phyloP scores from a whole-genome alignment of 1,284 basidiomycete species.

The Ganoderma lucidum region DNA sequence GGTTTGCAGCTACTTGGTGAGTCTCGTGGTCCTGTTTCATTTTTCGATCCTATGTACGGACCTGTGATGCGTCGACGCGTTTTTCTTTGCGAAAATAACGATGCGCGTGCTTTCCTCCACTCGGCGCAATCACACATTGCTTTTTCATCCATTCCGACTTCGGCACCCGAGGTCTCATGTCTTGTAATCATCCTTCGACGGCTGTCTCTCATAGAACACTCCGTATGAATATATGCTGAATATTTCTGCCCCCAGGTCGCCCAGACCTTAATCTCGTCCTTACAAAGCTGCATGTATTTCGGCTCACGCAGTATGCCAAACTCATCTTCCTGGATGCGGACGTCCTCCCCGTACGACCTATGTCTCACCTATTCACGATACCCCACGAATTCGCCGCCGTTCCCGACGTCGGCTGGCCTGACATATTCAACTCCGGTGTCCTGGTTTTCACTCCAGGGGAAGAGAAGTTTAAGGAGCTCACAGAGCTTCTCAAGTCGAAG shows the following conservation, averaged over 20 bases:
- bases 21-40: slow-evolving; percentile 37
- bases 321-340: slow-evolving; percentile 97
- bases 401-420: slow-evolving; percentile 98
- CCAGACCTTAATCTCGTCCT: slow-evolving; percentile 92
- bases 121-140: not conserved
- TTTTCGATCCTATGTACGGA: not conserved
- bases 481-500: slow-evolving; percentile 71
- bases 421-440: slow-evolving; percentile 98
- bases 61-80: not conserved
- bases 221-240: slow-evolving; percentile 1
- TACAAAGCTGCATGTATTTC: slow-evolving; percentile 96
- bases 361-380: slow-evolving; percentile 88
- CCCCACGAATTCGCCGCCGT: slow-evolving; percentile 86
- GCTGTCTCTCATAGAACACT: not conserved
- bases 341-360: slow-evolving; percentile 86
- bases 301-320: slow-evolving; percentile 87
- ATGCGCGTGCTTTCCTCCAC: not conserved
- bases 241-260: slow-evolving; percentile 68
- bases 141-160: not conserved
- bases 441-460: slow-evolving; percentile 87
- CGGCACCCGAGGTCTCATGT: too few species aligned
- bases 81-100: not conserved
- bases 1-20: slow-evolving; percentile 86
- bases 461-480: slow-evolving; percentile 83
- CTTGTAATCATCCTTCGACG: slow-evolving; percentile 11